Percentiles rank a stretch among this genome's conserved stretches.
These are phyloP conservation scores for Raphanus sativus DNA, from an alignment of 345 rosid species.

Conservation along the genomic window DNA sequence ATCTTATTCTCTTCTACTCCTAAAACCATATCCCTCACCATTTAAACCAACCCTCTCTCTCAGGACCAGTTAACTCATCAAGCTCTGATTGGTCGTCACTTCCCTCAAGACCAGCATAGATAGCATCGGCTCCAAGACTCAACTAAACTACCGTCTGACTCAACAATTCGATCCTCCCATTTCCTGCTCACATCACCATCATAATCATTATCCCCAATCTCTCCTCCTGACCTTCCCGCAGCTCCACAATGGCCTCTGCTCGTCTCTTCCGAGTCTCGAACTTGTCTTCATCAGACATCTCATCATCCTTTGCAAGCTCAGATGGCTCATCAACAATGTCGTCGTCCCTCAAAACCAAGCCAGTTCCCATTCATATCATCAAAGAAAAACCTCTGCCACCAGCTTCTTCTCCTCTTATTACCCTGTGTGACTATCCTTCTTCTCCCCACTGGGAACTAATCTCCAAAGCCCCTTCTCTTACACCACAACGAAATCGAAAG, in stretches of 20 bases:
- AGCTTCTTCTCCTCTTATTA: conserved; percentile 49
- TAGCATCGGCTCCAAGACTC: conserved; percentile 54
- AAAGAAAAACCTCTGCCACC: conserved; percentile 85
- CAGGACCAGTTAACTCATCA: conserved; percentile 38
- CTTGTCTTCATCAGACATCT: conserved; percentile 54
- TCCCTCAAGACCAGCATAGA: conserved; percentile 35
- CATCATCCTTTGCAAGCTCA: conserved; percentile 41
- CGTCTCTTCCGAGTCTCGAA: conserved; percentile 91
- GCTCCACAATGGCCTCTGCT: conserved; percentile 86
- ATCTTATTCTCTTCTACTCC: conserved; percentile 73
- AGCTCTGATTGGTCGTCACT: conserved; percentile 28
- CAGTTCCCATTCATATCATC: conserved; percentile 84
- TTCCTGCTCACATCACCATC: conserved; percentile 53
- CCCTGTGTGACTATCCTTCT: conserved; percentile 30
- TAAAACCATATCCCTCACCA: conserved; percentile 66
- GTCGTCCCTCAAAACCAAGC: conserved; percentile 75
- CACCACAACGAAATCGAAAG: no score
- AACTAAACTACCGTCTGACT: conserved; percentile 42
- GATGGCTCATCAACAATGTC: conserved; percentile 47
- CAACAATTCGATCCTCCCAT: conserved; percentile 95
- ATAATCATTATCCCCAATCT: conserved; percentile 1
- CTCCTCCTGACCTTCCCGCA: conserved; percentile 81
- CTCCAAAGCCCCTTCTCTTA: background rate
- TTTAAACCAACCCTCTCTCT: conserved; percentile 59
- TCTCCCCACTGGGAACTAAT: conserved; percentile 49